Conservation (phyloP, 208 protist species). For the Acanthamoeba sp. region DNA sequence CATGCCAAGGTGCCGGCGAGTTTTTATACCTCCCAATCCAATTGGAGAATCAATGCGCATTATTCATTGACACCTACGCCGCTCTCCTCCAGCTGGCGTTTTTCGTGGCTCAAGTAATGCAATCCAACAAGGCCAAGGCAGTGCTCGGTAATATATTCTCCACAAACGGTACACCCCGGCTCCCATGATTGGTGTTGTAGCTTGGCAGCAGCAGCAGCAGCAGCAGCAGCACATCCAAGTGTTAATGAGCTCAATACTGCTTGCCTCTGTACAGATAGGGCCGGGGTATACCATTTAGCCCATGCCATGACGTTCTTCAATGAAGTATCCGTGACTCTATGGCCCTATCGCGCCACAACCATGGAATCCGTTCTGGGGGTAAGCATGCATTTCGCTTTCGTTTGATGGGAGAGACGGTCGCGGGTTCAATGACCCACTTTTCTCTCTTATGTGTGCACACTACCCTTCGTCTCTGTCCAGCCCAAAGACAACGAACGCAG, state of each 20-base stretch:
- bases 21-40: too few relatives aligned
- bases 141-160: neutral
- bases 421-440: too few relatives aligned
- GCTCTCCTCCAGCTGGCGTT: constrained; percentile 21
- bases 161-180: constrained; percentile 20
- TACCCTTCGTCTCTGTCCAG: too few relatives aligned
- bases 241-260: neutral
- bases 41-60: too few relatives aligned
- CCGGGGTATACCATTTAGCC: constrained; percentile 8
- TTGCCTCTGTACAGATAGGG: neutral
- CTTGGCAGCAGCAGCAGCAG: too few relatives aligned
- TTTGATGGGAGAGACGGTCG: too few relatives aligned
- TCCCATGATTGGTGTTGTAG: too few relatives aligned
- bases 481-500: neutral
- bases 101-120: constrained; percentile 3
- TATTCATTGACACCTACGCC: too few relatives aligned
- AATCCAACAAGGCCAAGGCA: constrained; percentile 35
- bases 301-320: constrained; percentile 41
- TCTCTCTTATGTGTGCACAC: neutral
- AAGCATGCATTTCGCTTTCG: neutral
- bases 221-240: too few relatives aligned
- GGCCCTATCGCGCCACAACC: constrained; percentile 18
- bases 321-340: neutral
- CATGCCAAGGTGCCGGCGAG: neutral
- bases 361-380: constrained; percentile 13